Evolutionary conservation across 106 monocot genomes (phyloP).

Genomic region (Dendrobium catenatum): DNA sequence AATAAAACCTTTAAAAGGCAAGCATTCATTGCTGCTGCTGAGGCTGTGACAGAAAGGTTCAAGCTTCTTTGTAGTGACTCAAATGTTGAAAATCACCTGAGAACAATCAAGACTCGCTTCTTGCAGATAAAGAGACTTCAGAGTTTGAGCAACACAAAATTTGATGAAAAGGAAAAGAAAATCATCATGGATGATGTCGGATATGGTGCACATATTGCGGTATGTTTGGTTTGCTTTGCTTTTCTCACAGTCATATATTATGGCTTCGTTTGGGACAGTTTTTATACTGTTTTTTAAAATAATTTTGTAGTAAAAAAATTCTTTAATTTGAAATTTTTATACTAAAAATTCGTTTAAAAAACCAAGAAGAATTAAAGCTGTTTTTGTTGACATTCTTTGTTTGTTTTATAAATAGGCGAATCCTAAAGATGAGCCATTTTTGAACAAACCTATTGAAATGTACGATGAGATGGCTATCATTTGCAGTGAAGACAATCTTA

Average conservation of each 20-base stretch:
- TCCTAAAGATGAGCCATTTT: conserved; percentile 27
- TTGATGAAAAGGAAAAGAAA: conserved; percentile 20
- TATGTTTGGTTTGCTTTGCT: background rate
- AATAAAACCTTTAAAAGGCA: conserved; percentile 25
- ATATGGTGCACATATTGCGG: conserved; percentile 18
- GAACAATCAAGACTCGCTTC: conserved; percentile 26
- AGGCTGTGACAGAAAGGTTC: conserved; percentile 31
- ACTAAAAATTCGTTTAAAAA: too few species aligned
- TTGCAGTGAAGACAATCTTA: conserved; percentile 10
- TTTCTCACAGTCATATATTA: too few species aligned
- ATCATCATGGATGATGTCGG: conserved; percentile 19
- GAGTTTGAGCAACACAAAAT: conserved; percentile 7
- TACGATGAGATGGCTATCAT: conserved; percentile 25
- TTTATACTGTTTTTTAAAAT: too few species aligned
- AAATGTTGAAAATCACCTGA: conserved; percentile 34
- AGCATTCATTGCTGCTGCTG: conserved; percentile 22
- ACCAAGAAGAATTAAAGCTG: too few species aligned
- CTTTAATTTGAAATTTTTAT: too few species aligned
- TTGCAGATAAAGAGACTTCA: conserved; percentile 20
- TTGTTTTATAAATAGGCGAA: conserved; percentile 8
- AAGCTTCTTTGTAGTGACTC: conserved; percentile 12
- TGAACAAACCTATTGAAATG: conserved; percentile 29
- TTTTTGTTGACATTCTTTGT: too few species aligned
- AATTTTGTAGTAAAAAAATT: too few species aligned
- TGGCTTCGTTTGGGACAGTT: too few species aligned